Conservation (phyloP, 148 eudicot species). For the Camellia granthamiana region DNA sequence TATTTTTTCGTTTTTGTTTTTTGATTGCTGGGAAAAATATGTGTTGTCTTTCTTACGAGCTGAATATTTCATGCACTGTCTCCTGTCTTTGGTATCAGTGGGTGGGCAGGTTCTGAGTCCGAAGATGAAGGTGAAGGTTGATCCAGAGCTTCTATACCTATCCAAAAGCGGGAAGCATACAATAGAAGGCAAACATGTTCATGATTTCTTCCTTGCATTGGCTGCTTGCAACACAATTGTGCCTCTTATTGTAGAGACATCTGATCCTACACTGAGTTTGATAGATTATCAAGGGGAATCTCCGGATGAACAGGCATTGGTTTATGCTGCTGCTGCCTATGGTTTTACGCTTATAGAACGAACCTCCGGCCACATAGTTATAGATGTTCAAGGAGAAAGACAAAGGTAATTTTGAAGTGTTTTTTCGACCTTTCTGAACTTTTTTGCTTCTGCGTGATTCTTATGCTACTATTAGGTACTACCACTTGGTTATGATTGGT, state of each 20-base stretch:
- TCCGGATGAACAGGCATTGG: slow-evolving; percentile 99
- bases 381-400: slow-evolving; percentile 83
- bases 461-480: neutral
- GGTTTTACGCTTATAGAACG: slow-evolving; percentile 90
- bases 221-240: slow-evolving; percentile 99
- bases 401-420: slow-evolving; percentile 51
- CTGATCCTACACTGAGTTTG: slow-evolving; percentile 51
- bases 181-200: slow-evolving; percentile 42
- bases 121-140: slow-evolving; percentile 86
- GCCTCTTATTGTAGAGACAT: slow-evolving; percentile 61
- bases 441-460: slow-evolving; percentile 2
- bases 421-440: neutral
- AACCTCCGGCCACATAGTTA: slow-evolving; percentile 91
- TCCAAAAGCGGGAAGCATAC: slow-evolving; percentile 40
- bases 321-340: slow-evolving; percentile 95
- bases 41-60: slow-evolving; percentile 9
- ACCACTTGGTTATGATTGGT: no score
- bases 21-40: neutral
- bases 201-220: slow-evolving; percentile 84
- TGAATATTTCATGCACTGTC: slow-evolving; percentile 12
- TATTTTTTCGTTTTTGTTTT: neutral
- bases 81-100: slow-evolving; percentile 37
- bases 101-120: slow-evolving; percentile 69
- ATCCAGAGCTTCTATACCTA: slow-evolving; percentile 56
- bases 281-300: slow-evolving; percentile 98